phyloP scores from a whole-genome alignment of 495 filamentous ascomycete genomes.

The Halenospora varia region DNA sequence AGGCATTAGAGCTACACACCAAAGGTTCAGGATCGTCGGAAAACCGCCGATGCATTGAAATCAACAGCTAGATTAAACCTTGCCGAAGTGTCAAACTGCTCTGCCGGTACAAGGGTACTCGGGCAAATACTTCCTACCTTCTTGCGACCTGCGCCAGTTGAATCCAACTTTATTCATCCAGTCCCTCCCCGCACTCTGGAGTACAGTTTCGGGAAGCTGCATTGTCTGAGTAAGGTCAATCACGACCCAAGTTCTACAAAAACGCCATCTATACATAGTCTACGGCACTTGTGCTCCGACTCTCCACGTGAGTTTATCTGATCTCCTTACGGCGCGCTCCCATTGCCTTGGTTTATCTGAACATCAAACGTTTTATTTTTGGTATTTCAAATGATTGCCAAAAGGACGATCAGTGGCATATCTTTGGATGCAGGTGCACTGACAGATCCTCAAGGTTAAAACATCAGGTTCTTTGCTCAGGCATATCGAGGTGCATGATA shows the following conservation, averaged over 20 bases:
- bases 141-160: slow-evolving; percentile 7
- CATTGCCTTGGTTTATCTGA: not conserved
- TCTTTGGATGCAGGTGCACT: slow-evolving; percentile 16
- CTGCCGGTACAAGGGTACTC: slow-evolving; percentile 9
- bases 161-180: not conserved
- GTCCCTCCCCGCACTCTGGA: not conserved
- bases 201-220: slow-evolving; percentile 5
- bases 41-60: slow-evolving; percentile 5
- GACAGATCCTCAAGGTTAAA: slow-evolving; percentile 13
- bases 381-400: not conserved
- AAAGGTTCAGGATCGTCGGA: not conserved
- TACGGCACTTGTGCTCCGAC: not conserved
- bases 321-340: not conserved
- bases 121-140: slow-evolving; percentile 13
- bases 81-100: slow-evolving; percentile 10
- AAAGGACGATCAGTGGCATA: slow-evolving; percentile 3
- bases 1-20: not conserved
- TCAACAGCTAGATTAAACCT: not conserved
- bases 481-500: slow-evolving; percentile 22
- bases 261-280: not conserved
- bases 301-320: slow-evolving; percentile 3
- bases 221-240: slow-evolving; percentile 8
- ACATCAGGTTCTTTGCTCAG: slow-evolving; percentile 16
- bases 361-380: slow-evolving; percentile 7
- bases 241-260: not conserved